Conservation (phyloP, 768 basidiomycete species). For the Omphalotus guepiniiformis region DNA sequence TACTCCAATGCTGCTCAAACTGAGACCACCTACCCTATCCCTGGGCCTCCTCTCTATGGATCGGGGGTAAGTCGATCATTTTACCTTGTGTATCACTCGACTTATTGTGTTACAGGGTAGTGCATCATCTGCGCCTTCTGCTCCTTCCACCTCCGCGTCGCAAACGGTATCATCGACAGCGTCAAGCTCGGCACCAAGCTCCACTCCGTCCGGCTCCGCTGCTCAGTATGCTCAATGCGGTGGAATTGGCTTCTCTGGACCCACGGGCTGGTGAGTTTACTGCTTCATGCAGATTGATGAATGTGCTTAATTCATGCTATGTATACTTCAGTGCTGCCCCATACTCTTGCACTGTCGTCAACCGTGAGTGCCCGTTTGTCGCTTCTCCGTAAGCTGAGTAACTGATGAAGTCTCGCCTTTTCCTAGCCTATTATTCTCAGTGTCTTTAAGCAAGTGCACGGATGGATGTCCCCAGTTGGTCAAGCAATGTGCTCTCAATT, state of each 20-base stretch:
- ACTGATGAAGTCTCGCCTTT: not conserved
- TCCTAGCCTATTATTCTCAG: constrained; percentile 5
- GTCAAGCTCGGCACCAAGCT: not conserved
- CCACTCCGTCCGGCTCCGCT: constrained; percentile 3
- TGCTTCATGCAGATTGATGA: not conserved
- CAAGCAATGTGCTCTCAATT: too few relatives aligned
- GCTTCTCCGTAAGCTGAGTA: too few relatives aligned
- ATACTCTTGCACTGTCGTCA: constrained; percentile 4
- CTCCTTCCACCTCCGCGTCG: not conserved
- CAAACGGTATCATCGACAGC: not conserved
- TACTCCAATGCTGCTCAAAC: constrained; percentile 38
- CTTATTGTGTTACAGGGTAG: not conserved
- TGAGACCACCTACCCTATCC: constrained; percentile 37
- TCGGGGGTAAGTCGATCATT: constrained; percentile 4
- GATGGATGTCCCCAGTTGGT: too few relatives aligned
- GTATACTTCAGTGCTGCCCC: constrained; percentile 1
- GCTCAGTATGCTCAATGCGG: constrained; percentile 5
- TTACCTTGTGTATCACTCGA: not conserved
- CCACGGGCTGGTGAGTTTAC: constrained; percentile 1
- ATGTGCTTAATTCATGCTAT: not conserved
- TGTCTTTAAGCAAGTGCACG: not conserved
- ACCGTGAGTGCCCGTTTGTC: not conserved
- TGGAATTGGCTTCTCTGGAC: not conserved
- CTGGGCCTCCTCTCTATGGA: constrained; percentile 35
- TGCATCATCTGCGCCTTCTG: not conserved